Base-by-base conservation (phyloP, 768 basidiomycete genomes). In the Lentinula edodes region DNA sequence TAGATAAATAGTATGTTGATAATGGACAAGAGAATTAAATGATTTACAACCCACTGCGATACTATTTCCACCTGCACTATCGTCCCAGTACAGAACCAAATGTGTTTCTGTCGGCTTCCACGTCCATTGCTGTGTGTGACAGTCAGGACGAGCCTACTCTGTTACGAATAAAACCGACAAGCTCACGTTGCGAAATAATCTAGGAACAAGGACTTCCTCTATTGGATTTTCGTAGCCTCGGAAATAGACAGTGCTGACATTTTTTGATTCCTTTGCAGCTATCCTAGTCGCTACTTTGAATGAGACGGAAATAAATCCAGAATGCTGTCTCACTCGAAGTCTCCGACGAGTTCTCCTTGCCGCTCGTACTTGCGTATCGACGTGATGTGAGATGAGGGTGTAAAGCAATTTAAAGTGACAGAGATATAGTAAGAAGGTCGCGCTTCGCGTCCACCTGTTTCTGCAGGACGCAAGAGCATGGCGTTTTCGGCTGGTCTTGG, bases 391-490 rank as follows among this genome's bases (percentile, higher is more conserved):
- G 79, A 80, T 2, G 78, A 74, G 1, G 81, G 81, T 5, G 77
- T 79, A 64, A 82, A 82, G 64, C 79, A 80, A 65, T 82, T 81
- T 71, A 80, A 68, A 58, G 71, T 75, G 23, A 82, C 79, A 13
- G 76, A 74, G 23, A 83, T 78, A 58, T 76, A 77, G 52, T 80
- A 81, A 15, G 76, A 70, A 3, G 73, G 72, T 32, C 73, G 71
- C n/a, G 69, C 64, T 45, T 66, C 65, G 28, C 57, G 65, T 34
- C 67, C 53, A 65, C 66, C 69, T 15, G 69, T 65, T 48, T 76
- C 75, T 39, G 75, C 69, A 9, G 46, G 13, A 28, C 41, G 55
- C 32, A 79, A 66, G 3, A 74, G 66, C 78, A 79, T 80, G 48
- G 72, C 72, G 58, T 78, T 79, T 5, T 72, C 67, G 36, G 39